These are phyloP conservation scores for Trichoderma sp. DNA, from an alignment of 2,329 filamentous ascomycete genomes.

Conservation along the genomic window DNA sequence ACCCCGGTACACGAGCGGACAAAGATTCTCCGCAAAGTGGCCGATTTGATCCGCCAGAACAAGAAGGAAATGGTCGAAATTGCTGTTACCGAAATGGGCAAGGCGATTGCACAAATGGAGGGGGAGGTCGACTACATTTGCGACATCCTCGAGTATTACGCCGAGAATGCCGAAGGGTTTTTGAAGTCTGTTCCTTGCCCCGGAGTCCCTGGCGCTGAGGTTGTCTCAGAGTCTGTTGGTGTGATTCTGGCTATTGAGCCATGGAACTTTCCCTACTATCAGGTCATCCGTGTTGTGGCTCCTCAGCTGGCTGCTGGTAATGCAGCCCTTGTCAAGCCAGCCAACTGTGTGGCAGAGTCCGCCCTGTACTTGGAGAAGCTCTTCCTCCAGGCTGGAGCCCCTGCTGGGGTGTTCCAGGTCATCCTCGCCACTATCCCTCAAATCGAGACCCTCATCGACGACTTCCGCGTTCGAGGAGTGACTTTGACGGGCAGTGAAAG, in stretches of 20 bases:
- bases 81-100: constrained; percentile 6
- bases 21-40: not conserved
- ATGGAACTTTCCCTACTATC: constrained; percentile 76
- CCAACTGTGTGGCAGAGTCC: constrained; percentile 68
- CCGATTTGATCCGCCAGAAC: constrained; percentile 2
- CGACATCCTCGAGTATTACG: constrained; percentile 5
- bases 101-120: not conserved
- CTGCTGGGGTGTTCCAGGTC: constrained; percentile 64
- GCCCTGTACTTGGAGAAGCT: constrained; percentile 59
- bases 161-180: constrained; percentile 1
- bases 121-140: not conserved
- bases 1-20: not conserved
- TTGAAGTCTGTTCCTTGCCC: not conserved
- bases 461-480: constrained; percentile 12
- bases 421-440: constrained; percentile 42
- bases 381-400: constrained; percentile 70
- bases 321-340: constrained; percentile 65
- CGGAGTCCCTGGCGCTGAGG: not conserved
- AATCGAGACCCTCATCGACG: constrained; percentile 34
- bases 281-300: constrained; percentile 74
- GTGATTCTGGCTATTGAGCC: constrained; percentile 58
- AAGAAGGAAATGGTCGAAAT: constrained; percentile 3
- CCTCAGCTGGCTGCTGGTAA: constrained; percentile 67
- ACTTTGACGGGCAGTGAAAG: constrained; percentile 8
- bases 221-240: constrained; percentile 6